Evolutionary conservation across 371 early-diverging fungal genomes (phyloP), one percentile per base, ranked within the genome.

Genomic region (Vavraia culicis): DNA sequence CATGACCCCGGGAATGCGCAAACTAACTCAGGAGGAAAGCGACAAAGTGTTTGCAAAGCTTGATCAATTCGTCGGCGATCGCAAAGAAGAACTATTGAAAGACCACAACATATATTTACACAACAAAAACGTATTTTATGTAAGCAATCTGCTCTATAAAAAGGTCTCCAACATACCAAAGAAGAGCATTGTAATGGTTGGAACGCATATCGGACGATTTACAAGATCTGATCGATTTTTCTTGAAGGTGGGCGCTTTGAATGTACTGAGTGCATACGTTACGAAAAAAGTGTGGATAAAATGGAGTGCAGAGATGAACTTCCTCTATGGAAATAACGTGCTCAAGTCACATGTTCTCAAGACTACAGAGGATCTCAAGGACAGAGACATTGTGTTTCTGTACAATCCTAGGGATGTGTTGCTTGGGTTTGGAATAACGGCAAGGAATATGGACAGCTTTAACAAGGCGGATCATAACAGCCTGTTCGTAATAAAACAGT

Each of bases 281-380:
- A 79, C 79, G 74, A 76, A 81, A 73, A 85, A 85, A 70, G 79
- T 94, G 36, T 94, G 93, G 89, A 79, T 96, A 45, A 93, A 93
- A 71, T 83, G 84, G 33, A 85, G 81, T 64, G 93, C 93, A 52
- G 98, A 94, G 69, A 94, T 90, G 94, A 83, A 89, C 15, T 89
- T 82, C 73, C 63, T 96, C 58, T 96, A 96, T 66, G 94, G 94
- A 23, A 96, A 94, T 75, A 84, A 96, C 66, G 77, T 94, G 22
- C 78, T 90, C 50, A 93, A 88, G 71, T 87, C 89, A 15, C 98
- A 94, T 67, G 70, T 96, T 51, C 83, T 83, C 32, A 75, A 86
- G 47, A 82, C 90, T 39, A 82, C 90, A 2, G 91, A 93, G 54
- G 85, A 89, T 68, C 83, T 87, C 9, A 88, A 90, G 22, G 84